phyloP scores from a whole-genome alignment of 192 early-diverging fungal genomes.

The Coemansia javaensis region DNA sequence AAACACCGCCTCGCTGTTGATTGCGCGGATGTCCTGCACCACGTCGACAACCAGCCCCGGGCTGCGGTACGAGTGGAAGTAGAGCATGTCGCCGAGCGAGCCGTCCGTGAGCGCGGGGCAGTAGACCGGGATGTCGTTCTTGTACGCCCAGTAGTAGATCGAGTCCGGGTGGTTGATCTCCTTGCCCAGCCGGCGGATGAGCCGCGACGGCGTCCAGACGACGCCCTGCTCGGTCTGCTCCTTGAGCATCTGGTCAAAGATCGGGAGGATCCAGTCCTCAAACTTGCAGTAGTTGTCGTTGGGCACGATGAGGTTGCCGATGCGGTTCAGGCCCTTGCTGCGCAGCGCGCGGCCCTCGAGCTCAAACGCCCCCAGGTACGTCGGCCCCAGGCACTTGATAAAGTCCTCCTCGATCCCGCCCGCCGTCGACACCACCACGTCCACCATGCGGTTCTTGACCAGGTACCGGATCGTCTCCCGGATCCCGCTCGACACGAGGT shows the following conservation, averaged over 20 bases:
- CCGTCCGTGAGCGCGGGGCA: slow-evolving; percentile 98
- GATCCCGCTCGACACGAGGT: slow-evolving; percentile 91
- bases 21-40: slow-evolving; percentile 80
- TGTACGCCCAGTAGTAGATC: slow-evolving; percentile 97
- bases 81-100: slow-evolving; percentile 98
- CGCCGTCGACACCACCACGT: slow-evolving; percentile 86
- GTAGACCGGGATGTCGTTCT: slow-evolving; percentile 96
- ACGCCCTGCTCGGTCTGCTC: slow-evolving; percentile 82
- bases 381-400: slow-evolving; percentile 92
- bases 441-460: slow-evolving; percentile 83
- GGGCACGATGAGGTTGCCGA: slow-evolving; percentile 94
- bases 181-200: slow-evolving; percentile 83
- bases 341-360: slow-evolving; percentile 76
- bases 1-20: slow-evolving; percentile 93
- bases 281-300: slow-evolving; percentile 99
- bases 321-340: slow-evolving; percentile 88
- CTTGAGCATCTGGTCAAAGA: slow-evolving; percentile 85
- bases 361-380: slow-evolving; percentile 77
- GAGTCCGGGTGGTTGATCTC: slow-evolving; percentile 84
- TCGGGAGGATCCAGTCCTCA: slow-evolving; percentile 97
- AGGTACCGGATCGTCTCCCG: slow-evolving; percentile 88
- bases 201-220: slow-evolving; percentile 88
- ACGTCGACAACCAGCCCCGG: slow-evolving; percentile 94
- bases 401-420: slow-evolving; percentile 98
- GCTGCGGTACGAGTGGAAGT: slow-evolving; percentile 95